Base-by-base conservation (phyloP, 139 green algal genomes). In the Mesotaenium endlicherianum region DNA sequence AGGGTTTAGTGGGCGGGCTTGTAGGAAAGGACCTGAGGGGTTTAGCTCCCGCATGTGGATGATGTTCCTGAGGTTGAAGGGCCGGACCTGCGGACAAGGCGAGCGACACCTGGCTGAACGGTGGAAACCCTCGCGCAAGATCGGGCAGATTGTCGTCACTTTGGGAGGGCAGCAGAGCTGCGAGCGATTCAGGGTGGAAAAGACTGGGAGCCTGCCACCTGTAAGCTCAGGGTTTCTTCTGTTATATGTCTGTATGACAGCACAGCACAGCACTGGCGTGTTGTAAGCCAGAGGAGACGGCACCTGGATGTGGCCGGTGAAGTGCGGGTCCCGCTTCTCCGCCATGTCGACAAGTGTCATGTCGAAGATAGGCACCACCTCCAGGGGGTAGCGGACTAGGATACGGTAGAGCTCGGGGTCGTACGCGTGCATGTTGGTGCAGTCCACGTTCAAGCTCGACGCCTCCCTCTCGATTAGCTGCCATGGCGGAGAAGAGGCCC, bases 21-120 rank as follows among this genome's bases (percentile, higher is more conserved):
- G 41, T 14, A 31, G 1, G 17, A 8, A 79, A 39, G 11, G n/a
- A 86, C 80, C 80, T 41, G 34, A 84, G n/a, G 96, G 96, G 87
- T 99, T 93, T 43, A 99, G 91, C 75, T 98, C 95, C 3, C 96
- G 91, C 89, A 99, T 98, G 47, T 93, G 82, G 69, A 93, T 90
- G 34, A 75, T 86, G 60, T 92, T 84, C 3, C 70, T 81, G 80
- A 99, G 88, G 90, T 98, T 98, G 92, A 94, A 99, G 2, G 92
- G 88, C 6, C 94, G 91, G 3, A 93, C 90, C 91, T 97, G 75
- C n/a, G n/a, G n/a, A n/a, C n/a, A n/a, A n/a, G n/a, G n/a, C n/a
- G n/a, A n/a, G n/a, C n/a, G n/a, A n/a, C n/a, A n/a, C n/a, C n/a
- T n/a, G n/a, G n/a, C n/a, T n/a, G n/a, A n/a, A n/a, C n/a, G n/a